These are phyloP conservation scores for Paramecium sonneborni DNA, from an alignment of 73 alveolate species.

Conservation along the genomic window DNA sequence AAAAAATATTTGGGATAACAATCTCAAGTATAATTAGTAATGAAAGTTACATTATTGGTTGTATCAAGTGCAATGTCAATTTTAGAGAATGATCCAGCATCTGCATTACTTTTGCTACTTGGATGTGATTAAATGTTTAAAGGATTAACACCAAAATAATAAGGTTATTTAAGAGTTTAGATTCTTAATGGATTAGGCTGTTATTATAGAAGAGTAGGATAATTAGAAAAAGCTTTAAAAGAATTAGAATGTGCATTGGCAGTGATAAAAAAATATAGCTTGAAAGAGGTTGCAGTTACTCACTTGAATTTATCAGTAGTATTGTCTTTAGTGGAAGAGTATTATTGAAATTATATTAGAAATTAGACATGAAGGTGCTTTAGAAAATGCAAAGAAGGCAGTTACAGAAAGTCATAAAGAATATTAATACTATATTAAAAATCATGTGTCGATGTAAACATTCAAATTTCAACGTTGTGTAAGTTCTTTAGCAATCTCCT, in stretches of 20 bases:
- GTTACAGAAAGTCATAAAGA: slow-evolving; percentile 56
- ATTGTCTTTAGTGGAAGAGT: slow-evolving; percentile 52
- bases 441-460: slow-evolving; percentile 15
- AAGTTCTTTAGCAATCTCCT: slow-evolving; percentile 21
- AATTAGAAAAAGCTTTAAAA: background rate
- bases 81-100: slow-evolving; percentile 43
- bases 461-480: slow-evolving; percentile 48
- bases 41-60: background rate
- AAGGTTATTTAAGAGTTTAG: slow-evolving; percentile 12
- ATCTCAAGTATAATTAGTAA: slow-evolving; percentile 14
- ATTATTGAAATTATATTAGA: background rate
- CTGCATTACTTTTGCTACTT: background rate
- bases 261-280: background rate
- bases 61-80: slow-evolving; percentile 57
- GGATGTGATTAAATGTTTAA: slow-evolving; percentile 50
- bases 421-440: slow-evolving; percentile 17
- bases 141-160: slow-evolving; percentile 25
- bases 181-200: slow-evolving; percentile 43
- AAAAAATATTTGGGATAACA: slow-evolving; percentile 47
- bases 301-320: slow-evolving; percentile 44
- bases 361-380: slow-evolving; percentile 50
- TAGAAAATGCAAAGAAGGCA: slow-evolving; percentile 52
- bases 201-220: slow-evolving; percentile 41
- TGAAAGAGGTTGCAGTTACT: slow-evolving; percentile 54
- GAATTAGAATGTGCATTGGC: slow-evolving; percentile 53